phyloP scores from a whole-genome alignment of 1,284 basidiomycete genomes.

The Moniliophthora roreri region DNA sequence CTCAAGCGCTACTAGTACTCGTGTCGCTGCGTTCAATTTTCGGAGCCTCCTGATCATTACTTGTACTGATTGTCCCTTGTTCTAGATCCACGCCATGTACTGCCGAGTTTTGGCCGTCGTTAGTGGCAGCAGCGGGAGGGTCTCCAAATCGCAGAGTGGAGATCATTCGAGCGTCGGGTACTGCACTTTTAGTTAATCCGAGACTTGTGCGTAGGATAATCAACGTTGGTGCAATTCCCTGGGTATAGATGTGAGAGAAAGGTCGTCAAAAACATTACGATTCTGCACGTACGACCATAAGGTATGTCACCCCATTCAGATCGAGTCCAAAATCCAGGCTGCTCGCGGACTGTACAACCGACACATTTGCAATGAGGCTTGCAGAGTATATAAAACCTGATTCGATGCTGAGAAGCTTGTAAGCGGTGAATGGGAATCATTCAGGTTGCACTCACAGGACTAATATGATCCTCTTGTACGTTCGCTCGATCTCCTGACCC shows the following conservation, averaged over 20 bases:
- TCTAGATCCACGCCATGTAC: no score
- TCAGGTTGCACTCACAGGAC: conserved; percentile 1
- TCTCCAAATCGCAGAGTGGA: no score
- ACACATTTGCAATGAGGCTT: background rate
- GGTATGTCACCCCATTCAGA: background rate
- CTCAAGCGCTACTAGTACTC: no score
- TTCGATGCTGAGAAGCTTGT: background rate
- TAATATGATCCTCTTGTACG: background rate
- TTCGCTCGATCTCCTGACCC: background rate
- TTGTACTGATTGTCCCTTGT: no score
- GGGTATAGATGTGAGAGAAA: no score
- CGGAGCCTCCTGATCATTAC: no score
- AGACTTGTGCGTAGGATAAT: conserved; percentile 1
- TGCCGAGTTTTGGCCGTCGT: no score
- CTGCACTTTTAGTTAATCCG: background rate
- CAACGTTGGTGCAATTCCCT: conserved; percentile 3
- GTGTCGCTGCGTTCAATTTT: no score
- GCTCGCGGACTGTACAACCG: background rate
- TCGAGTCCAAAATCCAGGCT: background rate
- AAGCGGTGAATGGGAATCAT: background rate
- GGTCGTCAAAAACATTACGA: background rate
- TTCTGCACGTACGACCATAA: background rate
- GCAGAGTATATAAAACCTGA: conserved; percentile 3
- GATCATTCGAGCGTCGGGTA: no score
- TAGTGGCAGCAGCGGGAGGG: no score